Percentiles rank a stretch among this genome's conserved stretches.
These are phyloP conservation scores for Kalaharituber pfeilii DNA, from an alignment of 2,329 filamentous ascomycete species.

Conservation along the genomic window DNA sequence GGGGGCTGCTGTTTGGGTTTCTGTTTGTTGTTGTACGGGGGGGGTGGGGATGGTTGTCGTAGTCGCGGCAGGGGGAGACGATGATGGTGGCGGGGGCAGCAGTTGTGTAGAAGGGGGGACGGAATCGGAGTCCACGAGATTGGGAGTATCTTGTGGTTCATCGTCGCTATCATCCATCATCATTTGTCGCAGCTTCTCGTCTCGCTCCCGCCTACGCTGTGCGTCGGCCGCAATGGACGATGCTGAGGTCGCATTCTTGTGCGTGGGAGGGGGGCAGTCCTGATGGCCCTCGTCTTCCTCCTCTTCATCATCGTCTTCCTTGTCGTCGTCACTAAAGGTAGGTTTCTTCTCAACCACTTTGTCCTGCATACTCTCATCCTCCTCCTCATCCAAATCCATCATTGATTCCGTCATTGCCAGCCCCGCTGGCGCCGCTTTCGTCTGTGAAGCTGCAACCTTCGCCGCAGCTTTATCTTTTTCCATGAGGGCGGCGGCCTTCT, in stretches of 20 bases:
- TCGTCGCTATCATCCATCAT: constrained; percentile 58
- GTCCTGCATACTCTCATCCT: constrained; percentile 6
- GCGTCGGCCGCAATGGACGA: constrained; percentile 28
- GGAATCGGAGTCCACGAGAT: constrained; percentile 2
- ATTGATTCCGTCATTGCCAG: constrained; percentile 22
- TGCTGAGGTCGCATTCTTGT: constrained; percentile 18
- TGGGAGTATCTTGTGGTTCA: constrained; percentile 23
- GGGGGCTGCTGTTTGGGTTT: background rate
- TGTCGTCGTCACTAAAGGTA: constrained; percentile 12
- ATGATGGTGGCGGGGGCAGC: constrained; percentile 19
- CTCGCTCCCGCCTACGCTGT: constrained; percentile 37
- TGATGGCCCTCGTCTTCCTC: constrained; percentile 1
- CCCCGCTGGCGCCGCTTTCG: background rate
- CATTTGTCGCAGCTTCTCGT: constrained; percentile 52
- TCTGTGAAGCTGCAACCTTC: too few species aligned
- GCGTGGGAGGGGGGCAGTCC: background rate
- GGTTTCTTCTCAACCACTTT: constrained; percentile 15
- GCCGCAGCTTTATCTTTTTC: too few species aligned
- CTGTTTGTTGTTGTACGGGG: background rate
- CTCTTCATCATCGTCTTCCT: constrained; percentile 2
- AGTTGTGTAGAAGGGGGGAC: too few species aligned
- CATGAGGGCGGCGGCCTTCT: too few species aligned
- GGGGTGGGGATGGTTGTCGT: background rate
- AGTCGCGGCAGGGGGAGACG: constrained; percentile 10
- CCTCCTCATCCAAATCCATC: constrained; percentile 23